Conservation (phyloP, 2,329 filamentous ascomycete genomes). For the Grosmannia serpens region DNA sequence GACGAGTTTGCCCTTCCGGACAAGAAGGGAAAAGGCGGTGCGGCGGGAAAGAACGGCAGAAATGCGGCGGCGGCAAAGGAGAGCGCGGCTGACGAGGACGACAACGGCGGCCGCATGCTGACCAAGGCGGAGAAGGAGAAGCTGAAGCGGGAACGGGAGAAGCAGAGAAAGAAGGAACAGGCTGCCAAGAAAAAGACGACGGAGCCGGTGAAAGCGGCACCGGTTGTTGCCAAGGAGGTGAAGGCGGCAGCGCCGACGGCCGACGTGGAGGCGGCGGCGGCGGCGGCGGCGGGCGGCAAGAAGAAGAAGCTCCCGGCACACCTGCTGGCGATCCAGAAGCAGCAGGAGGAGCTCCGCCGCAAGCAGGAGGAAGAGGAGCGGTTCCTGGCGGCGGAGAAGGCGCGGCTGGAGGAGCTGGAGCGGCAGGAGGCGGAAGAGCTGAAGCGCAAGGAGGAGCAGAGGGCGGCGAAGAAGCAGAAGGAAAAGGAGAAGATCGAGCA, state of each 20-base stretch:
- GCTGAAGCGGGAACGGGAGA: constrained; percentile 95
- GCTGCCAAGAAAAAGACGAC: constrained; percentile 74
- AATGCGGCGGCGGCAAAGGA: constrained; percentile 29
- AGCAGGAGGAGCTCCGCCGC: constrained; percentile 65
- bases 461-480: constrained; percentile 68
- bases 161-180: constrained; percentile 97
- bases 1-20: constrained; percentile 78
- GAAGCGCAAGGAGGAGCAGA: constrained; percentile 60
- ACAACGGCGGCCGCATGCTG: constrained; percentile 57
- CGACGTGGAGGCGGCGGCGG: constrained; percentile 11
- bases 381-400: constrained; percentile 50
- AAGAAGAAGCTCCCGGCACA: constrained; percentile 87
- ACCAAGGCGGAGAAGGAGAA: constrained; percentile 99
- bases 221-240: constrained; percentile 28
- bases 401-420: constrained; percentile 54
- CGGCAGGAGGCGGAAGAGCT: constrained; percentile 53
- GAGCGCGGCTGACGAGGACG: constrained; percentile 38
- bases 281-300: constrained; percentile 41
- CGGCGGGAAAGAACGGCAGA: constrained; percentile 19
- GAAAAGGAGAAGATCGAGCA: constrained; percentile 81
- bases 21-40: constrained; percentile 36
- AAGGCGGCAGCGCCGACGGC: constrained; percentile 27
- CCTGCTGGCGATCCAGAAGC: constrained; percentile 63
- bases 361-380: constrained; percentile 53
- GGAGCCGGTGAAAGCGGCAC: constrained; percentile 41